Conservation (phyloP, 2,329 filamentous ascomycete genomes). For the Chaetothyriales sp. region DNA sequence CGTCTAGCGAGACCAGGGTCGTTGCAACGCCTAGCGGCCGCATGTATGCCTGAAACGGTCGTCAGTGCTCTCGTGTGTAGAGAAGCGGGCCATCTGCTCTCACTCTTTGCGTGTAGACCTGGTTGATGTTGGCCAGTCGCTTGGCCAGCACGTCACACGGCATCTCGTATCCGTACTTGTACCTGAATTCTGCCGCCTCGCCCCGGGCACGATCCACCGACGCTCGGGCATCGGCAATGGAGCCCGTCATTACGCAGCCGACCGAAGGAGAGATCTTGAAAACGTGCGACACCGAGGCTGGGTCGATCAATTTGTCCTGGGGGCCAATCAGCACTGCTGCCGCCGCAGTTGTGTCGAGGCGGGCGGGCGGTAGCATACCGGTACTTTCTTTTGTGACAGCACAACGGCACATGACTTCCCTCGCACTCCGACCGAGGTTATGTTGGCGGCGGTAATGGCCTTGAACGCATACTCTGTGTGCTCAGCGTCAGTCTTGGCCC, state of each 20-base stretch:
- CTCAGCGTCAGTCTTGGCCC: background rate
- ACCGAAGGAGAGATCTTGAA: constrained; percentile 94
- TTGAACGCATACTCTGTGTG: constrained; percentile 97
- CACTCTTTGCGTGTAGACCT: constrained; percentile 96
- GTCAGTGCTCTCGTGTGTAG: background rate
- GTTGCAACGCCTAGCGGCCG: constrained; percentile 90
- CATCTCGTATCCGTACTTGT: constrained; percentile 99
- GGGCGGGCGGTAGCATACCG: constrained; percentile 48
- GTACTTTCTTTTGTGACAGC: constrained; percentile 98
- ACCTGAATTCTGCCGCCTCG: constrained; percentile 93
- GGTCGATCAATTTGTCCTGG: constrained; percentile 98
- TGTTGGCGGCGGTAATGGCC: constrained; percentile 97
- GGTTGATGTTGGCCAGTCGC: constrained; percentile 95
- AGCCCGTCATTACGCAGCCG: constrained; percentile 96
- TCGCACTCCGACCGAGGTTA: constrained; percentile 90
- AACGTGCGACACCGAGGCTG: constrained; percentile 90
- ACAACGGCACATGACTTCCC: constrained; percentile 97
- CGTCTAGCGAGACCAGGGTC: constrained; percentile 86
- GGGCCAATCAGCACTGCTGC: constrained; percentile 7
- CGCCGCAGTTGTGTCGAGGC: constrained; percentile 14
- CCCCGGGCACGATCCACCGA: constrained; percentile 85
- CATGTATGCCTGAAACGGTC: constrained; percentile 67
- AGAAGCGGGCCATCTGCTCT: constrained; percentile 20
- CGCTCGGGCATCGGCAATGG: constrained; percentile 90
- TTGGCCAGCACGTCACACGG: constrained; percentile 93